These are phyloP conservation scores for Tripidium arundinaceum DNA, from an alignment of 202 grass and related monocot species.

Conservation along the genomic window DNA sequence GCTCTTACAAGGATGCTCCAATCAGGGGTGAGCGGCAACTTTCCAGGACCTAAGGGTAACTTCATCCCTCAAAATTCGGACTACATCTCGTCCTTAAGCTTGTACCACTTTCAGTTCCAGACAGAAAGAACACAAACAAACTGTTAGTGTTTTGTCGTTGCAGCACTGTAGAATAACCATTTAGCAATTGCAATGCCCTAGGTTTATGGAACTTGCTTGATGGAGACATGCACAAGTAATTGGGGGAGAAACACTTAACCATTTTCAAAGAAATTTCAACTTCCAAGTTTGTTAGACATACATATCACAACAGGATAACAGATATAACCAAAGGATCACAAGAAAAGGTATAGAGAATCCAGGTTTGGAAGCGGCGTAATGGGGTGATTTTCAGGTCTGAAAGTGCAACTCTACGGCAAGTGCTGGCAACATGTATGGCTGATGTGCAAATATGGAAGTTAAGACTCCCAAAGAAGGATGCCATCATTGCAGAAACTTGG, in stretches of 20 bases:
- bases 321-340: no score
- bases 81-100: neutral
- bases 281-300: neutral
- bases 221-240: neutral
- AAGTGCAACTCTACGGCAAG: no score
- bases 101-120: neutral
- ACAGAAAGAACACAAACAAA: neutral
- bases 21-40: neutral
- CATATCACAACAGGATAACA: neutral
- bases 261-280: neutral
- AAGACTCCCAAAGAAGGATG: no score
- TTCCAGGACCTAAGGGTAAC: neutral
- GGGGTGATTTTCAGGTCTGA: no score
- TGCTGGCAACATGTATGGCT: no score
- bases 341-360: no score
- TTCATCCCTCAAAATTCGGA: neutral
- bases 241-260: neutral
- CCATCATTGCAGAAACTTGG: no score
- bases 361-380: no score
- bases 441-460: no score
- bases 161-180: neutral
- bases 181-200: neutral
- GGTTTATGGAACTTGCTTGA: neutral
- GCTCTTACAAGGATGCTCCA: neutral
- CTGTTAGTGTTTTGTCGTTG: neutral